phyloP scores from a whole-genome alignment of 108 stramenopile species.

The Halocafeteria seosinensis region DNA sequence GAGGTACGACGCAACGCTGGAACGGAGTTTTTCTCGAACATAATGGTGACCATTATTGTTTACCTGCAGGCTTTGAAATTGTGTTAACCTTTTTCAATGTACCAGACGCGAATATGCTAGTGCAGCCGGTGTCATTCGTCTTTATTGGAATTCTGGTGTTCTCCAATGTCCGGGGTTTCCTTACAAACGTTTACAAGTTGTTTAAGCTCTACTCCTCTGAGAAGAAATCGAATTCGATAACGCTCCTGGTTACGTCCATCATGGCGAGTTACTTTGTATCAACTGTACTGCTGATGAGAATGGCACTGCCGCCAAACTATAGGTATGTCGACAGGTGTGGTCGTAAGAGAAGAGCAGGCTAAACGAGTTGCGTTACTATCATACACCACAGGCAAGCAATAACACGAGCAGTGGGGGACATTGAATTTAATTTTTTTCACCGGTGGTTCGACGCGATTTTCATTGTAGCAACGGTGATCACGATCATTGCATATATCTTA shows the following conservation, averaged over 20 bases:
- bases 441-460: slow-evolving; percentile 12
- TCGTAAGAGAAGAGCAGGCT: too few species aligned
- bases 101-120: background rate
- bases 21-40: too few species aligned
- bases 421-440: slow-evolving; percentile 4
- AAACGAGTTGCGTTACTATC: too few species aligned
- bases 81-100: slow-evolving; percentile 7
- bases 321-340: too few species aligned
- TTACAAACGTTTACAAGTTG: slow-evolving; percentile 2
- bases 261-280: slow-evolving; percentile 12
- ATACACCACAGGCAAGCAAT: too few species aligned
- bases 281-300: slow-evolving; percentile 5
- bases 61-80: background rate
- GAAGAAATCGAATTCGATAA: background rate
- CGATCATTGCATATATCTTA: slow-evolving; percentile 55
- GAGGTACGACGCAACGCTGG: too few species aligned
- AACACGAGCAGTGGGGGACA: slow-evolving; percentile 1
- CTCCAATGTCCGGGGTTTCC: slow-evolving; percentile 4
- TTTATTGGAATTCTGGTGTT: background rate
- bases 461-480: slow-evolving; percentile 1
- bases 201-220: slow-evolving; percentile 1
- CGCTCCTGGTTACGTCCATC: background rate
- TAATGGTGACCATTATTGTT: too few species aligned
- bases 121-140: background rate
- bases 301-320: slow-evolving; percentile 7